A percentile compares a stretch with the other conserved stretches of the same genome.
These are phyloP conservation scores for Aspergillus hiratsukae DNA, from an alignment of 2,329 filamentous ascomycete species.

Conservation along the genomic window DNA sequence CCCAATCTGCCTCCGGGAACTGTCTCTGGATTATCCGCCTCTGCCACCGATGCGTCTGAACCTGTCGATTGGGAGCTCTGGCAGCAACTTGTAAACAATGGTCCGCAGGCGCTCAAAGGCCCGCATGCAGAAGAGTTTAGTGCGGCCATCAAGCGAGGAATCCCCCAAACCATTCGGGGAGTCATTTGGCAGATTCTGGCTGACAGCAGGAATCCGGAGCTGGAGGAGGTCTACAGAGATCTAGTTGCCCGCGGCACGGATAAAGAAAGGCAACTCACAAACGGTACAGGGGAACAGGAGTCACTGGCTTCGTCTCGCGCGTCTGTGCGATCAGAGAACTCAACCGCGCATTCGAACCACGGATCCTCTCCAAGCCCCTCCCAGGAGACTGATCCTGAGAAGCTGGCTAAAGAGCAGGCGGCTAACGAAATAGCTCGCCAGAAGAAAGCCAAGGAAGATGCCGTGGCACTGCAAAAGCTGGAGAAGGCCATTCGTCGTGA, in stretches of 20 bases:
- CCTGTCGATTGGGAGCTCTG: slow-evolving; percentile 98
- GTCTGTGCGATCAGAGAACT: slow-evolving; percentile 75
- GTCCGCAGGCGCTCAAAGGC: slow-evolving; percentile 78
- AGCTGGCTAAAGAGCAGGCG: slow-evolving; percentile 61
- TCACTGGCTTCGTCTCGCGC: slow-evolving; percentile 71
- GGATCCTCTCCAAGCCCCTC: slow-evolving; percentile 54
- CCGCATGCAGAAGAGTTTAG: slow-evolving; percentile 88
- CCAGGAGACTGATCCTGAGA: slow-evolving; percentile 59
- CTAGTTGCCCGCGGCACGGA: slow-evolving; percentile 75
- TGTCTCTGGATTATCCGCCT: slow-evolving; percentile 72
- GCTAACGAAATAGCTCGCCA: slow-evolving; percentile 63
- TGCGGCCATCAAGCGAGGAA: slow-evolving; percentile 84
- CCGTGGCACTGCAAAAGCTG: slow-evolving; percentile 68
- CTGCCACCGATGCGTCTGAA: slow-evolving; percentile 57
- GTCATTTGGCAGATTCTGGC: slow-evolving; percentile 98
- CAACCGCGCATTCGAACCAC: slow-evolving; percentile 56
- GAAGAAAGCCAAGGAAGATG: slow-evolving; percentile 74
- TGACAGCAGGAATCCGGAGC: slow-evolving; percentile 86
- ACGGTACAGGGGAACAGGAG: slow-evolving; percentile 60
- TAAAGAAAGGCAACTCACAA: slow-evolving; percentile 62
- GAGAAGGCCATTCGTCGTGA: slow-evolving; percentile 91
- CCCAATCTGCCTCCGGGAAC: slow-evolving; percentile 76
- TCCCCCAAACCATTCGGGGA: slow-evolving; percentile 91
- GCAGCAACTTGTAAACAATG: slow-evolving; percentile 94
- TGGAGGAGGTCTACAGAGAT: slow-evolving; percentile 82